These are phyloP conservation scores for Hygrocybe coccinea DNA, from an alignment of 768 basidiomycete genomes.

Conservation along the genomic window DNA sequence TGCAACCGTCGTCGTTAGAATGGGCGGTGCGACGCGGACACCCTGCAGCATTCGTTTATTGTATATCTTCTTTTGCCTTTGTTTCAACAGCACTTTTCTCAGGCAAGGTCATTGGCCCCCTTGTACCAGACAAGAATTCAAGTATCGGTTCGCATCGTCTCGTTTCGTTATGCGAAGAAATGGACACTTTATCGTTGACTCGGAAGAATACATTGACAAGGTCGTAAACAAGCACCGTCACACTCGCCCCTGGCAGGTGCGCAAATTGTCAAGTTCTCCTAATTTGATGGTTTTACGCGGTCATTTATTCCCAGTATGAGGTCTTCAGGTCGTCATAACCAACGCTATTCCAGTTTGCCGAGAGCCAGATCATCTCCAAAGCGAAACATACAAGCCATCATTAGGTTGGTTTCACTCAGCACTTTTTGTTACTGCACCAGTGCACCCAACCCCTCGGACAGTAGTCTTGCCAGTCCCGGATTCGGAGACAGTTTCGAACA, in stretches of 20 bases:
- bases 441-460: slow-evolving; percentile 23
- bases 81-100: slow-evolving; percentile 1
- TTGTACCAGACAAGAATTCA: slow-evolving; percentile 66
- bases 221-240: slow-evolving; percentile 57
- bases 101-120: slow-evolving; percentile 76
- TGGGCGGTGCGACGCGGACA: slow-evolving; percentile 74
- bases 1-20: slow-evolving; percentile 64
- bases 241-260: slow-evolving; percentile 69
- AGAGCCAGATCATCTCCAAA: slow-evolving; percentile 66
- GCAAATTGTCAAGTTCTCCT: slow-evolving; percentile 22
- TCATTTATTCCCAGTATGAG: slow-evolving; percentile 39
- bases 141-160: slow-evolving; percentile 13
- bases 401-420: slow-evolving; percentile 51
- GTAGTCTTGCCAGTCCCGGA: slow-evolving; percentile 73
- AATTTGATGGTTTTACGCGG: not conserved
- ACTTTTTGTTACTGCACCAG: not conserved
- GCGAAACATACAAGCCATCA: slow-evolving; percentile 62
- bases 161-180: slow-evolving; percentile 32
- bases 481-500: slow-evolving; percentile 64
- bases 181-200: slow-evolving; percentile 72
- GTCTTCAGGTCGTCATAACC: slow-evolving; percentile 5
- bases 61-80: not conserved
- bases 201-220: slow-evolving; percentile 65
- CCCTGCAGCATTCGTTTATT: slow-evolving; percentile 54
- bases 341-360: slow-evolving; percentile 55